phyloP scores from a whole-genome alignment of 805 yeast genomes.

The Lipomyces sp. region DNA sequence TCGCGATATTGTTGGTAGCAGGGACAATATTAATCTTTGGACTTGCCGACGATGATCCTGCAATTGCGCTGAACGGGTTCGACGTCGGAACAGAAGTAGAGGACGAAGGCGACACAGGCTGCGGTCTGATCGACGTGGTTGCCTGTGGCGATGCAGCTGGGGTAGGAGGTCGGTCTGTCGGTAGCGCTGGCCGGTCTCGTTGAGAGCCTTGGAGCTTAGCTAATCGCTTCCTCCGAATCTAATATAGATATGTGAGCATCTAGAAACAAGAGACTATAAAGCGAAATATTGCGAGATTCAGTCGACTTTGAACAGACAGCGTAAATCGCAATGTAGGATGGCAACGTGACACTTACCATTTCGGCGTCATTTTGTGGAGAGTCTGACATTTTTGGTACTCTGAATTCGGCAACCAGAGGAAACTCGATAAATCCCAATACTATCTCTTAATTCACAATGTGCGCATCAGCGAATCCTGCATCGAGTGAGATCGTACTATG shows the following conservation, averaged over 20 bases:
- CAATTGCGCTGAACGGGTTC: constrained; percentile 26
- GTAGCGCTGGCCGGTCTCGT: background rate
- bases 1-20: background rate
- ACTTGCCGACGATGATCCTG: constrained; percentile 3
- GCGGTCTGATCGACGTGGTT: constrained; percentile 8
- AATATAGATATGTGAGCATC: background rate
- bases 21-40: constrained; percentile 22
- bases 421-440: background rate
- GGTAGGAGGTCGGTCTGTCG: constrained; percentile 19
- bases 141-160: constrained; percentile 19
- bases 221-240: constrained; percentile 57
- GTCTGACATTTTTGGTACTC: constrained; percentile 71
- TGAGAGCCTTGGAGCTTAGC: constrained; percentile 52
- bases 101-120: constrained; percentile 11
- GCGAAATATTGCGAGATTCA: background rate
- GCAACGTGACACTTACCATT: constrained; percentile 15
- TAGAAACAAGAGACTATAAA: background rate
- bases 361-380: constrained; percentile 49
- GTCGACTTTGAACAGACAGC: background rate
- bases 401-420: constrained; percentile 37
- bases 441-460: background rate
- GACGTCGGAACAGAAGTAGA: constrained; percentile 14
- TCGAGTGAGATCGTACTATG: background rate
- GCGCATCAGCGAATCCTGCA: background rate
- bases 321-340: background rate